Evolutionary conservation across 495 filamentous ascomycete species (phyloP).

Genomic region (Xylaria flabelliformis): DNA sequence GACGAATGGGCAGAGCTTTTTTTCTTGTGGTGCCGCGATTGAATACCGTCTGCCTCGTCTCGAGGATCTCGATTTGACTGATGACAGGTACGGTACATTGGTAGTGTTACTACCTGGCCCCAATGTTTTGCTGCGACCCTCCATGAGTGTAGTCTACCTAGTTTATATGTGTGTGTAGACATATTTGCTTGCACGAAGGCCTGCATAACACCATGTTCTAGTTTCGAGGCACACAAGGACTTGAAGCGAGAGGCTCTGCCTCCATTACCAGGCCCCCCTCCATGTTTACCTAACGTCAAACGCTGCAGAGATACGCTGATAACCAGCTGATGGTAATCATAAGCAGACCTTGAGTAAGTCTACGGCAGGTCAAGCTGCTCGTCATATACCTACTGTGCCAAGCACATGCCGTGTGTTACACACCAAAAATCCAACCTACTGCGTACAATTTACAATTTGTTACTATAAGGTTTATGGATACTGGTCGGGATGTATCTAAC

Average conservation of each 20-base stretch:
- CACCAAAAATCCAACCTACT: background rate
- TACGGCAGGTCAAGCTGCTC: background rate
- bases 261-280: constrained; percentile 3
- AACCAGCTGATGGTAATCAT: constrained; percentile 3
- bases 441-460: background rate
- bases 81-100: background rate
- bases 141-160: background rate
- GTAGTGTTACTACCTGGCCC: background rate
- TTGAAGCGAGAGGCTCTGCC: constrained; percentile 25
- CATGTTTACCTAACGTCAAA: background rate
- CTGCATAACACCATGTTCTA: constrained; percentile 12
- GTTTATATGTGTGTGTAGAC: background rate
- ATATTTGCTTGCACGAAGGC: background rate
- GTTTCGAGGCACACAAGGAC: constrained; percentile 15
- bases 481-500: background rate
- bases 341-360: background rate
- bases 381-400: background rate
- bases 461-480: background rate
- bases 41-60: background rate
- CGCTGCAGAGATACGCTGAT: constrained; percentile 10
- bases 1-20: background rate
- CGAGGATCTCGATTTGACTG: constrained; percentile 19
- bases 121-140: constrained; percentile 9
- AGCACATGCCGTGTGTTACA: background rate
- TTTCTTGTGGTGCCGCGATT: background rate